Base-by-base conservation (phyloP, 2,329 filamentous ascomycete species). In the Phoma sp. region DNA sequence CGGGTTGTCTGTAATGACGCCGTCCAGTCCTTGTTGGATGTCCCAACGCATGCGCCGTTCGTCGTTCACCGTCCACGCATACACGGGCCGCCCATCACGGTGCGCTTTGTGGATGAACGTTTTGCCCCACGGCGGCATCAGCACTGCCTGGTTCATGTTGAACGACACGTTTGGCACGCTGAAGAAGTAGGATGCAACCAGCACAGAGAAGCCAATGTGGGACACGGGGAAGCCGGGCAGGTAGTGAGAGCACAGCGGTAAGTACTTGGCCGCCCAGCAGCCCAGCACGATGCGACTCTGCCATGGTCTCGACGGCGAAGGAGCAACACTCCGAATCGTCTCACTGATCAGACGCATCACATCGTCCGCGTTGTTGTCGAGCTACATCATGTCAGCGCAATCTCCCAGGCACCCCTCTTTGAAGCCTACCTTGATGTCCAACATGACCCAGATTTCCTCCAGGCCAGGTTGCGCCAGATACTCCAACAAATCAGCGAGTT, bases 31-130 rank as follows among this genome's bases (percentile, higher is more conserved):
- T 37, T 84, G 77, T 25, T 81, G 75, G 31, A 96, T 85, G 60
- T 86, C 84, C 91, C 92, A 96, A 65, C 86, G 83, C 93, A 98
- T 97, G 76, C 86, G 84, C 44, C 82, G 80, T 59, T 85, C 83
- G 13, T 89, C 84, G 71, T 98, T 96, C 45, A 96, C 90, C 0
- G 93, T 97, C 94, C 94, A 98, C 0, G 86, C 84, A 65, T 89
- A 88, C 4, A 97, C 78, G 4, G 84, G 82, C 21, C 89, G 82
- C 15, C 81, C 77, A 1, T 80, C 77, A 43, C 77, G 72, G 57
- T 82, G 82, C 24, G 85, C 84, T 50, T 88, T 83, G 12, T 80
- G 79, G 15, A 92, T 75, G 77, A 97, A 95, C 10, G 78, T 76
- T 9, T 74, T 71, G 7, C 92, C 92, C 32, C 85, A 78, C 0